phyloP scores from a whole-genome alignment of 768 basidiomycete species.

The Trichaptum fuscoviolaceum region DNA sequence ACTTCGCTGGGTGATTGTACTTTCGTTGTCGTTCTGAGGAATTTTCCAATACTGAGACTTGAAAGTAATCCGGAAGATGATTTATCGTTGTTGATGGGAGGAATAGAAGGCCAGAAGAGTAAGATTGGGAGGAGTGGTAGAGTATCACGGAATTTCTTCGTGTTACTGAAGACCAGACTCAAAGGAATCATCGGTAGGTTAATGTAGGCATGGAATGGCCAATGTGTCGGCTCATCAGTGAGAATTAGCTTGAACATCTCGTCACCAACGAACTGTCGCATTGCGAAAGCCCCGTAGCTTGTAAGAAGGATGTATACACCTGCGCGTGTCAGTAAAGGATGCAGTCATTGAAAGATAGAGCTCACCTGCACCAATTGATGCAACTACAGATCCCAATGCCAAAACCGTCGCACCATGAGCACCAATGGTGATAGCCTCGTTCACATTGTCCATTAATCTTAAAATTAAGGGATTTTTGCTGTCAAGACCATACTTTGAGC shows the following conservation, averaged over 20 bases:
- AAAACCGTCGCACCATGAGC: conserved; percentile 50
- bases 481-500: conserved; percentile 57
- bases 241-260: conserved; percentile 68
- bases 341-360: conserved; percentile 10
- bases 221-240: conserved; percentile 62
- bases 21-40: conserved; percentile 2
- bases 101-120: conserved; percentile 24
- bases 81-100: conserved; percentile 15
- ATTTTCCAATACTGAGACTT: conserved; percentile 1
- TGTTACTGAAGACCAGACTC: conserved; percentile 57
- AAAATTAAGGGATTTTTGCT: conserved; percentile 56
- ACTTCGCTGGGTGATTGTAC: conserved; percentile 2
- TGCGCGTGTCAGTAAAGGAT: conserved; percentile 18
- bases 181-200: conserved; percentile 72
- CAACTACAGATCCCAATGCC: conserved; percentile 43
- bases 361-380: conserved; percentile 60
- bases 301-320: conserved; percentile 49
- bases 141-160: conserved; percentile 17
- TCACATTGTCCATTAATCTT: conserved; percentile 43
- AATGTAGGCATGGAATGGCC: conserved; percentile 73
- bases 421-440: conserved; percentile 41
- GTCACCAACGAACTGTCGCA: conserved; percentile 62
- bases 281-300: conserved; percentile 67
- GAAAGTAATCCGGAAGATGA: not conserved
- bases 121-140: conserved; percentile 27